phyloP scores from a whole-genome alignment of 345 rosid species.

The Microcos paniculata region DNA sequence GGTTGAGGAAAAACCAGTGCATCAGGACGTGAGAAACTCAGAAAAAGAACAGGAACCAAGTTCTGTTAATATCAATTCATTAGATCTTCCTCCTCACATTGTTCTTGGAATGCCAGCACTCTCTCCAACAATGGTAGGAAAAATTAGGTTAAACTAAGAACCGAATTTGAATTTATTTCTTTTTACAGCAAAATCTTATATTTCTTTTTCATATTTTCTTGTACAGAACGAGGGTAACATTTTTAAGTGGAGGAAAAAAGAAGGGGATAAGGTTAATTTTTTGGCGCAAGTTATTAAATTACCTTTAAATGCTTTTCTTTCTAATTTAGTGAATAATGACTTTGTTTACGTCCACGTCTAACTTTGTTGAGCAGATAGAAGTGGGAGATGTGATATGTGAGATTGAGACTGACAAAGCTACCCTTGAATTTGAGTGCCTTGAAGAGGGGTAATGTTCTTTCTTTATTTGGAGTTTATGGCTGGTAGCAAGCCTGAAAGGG shows the following conservation, averaged over 20 bases:
- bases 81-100: conserved; percentile 80
- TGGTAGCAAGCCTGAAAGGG: background rate
- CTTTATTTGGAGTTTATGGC: background rate
- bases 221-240: conserved; percentile 88
- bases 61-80: conserved; percentile 37
- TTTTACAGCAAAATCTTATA: conserved; percentile 16
- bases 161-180: conserved; percentile 10
- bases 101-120: conserved; percentile 95
- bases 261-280: conserved; percentile 89
- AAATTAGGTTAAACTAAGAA: conserved; percentile 21
- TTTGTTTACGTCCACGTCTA: conserved; percentile 17
- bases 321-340: background rate
- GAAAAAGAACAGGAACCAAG: conserved; percentile 38
- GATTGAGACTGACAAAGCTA: conserved; percentile 98
- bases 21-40: conserved; percentile 36
- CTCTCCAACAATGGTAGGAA: conserved; percentile 92
- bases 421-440: conserved; percentile 91
- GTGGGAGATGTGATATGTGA: conserved; percentile 95
- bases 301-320: conserved; percentile 4
- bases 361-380: conserved; percentile 68
- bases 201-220: conserved; percentile 28
- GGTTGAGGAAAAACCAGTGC: conserved; percentile 44
- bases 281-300: conserved; percentile 13
- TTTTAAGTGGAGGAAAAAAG: conserved; percentile 83
- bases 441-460: conserved; percentile 80